Conservation (phyloP, 257 asterid species). For the Nicotiana otophora region DNA sequence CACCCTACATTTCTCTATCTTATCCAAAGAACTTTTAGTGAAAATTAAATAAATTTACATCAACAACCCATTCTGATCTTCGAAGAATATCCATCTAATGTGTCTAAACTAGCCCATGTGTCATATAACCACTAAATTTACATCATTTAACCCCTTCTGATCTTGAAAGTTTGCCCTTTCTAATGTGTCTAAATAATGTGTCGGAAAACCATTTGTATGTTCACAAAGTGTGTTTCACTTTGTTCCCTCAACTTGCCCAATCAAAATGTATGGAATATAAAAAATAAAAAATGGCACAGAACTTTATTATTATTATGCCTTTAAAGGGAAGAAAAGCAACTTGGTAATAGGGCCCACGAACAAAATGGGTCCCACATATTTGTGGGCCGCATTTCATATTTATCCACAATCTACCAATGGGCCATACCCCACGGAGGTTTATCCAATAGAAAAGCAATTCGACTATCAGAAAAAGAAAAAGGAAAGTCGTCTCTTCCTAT, state of each 20-base stretch:
- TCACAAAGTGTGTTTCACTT: background rate
- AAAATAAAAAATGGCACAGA: background rate
- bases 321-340: conserved; percentile 7
- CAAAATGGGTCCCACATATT: background rate
- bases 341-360: background rate
- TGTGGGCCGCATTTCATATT: conserved; percentile 3
- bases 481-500: background rate
- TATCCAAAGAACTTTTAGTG: no score
- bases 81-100: no score
- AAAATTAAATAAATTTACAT: no score
- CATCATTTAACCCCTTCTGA: background rate
- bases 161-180: background rate
- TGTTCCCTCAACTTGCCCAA: conserved; percentile 3
- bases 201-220: background rate
- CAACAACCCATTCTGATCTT: no score
- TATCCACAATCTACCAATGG: conserved; percentile 8
- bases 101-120: background rate
- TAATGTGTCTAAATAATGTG: background rate
- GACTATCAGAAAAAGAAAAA: background rate
- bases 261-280: background rate
- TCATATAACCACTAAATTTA: background rate
- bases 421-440: background rate
- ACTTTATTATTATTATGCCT: background rate
- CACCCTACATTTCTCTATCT: no score
- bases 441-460: background rate